phyloP scores from a whole-genome alignment of 1,139 yeast genomes.

The Pichia sp. region DNA sequence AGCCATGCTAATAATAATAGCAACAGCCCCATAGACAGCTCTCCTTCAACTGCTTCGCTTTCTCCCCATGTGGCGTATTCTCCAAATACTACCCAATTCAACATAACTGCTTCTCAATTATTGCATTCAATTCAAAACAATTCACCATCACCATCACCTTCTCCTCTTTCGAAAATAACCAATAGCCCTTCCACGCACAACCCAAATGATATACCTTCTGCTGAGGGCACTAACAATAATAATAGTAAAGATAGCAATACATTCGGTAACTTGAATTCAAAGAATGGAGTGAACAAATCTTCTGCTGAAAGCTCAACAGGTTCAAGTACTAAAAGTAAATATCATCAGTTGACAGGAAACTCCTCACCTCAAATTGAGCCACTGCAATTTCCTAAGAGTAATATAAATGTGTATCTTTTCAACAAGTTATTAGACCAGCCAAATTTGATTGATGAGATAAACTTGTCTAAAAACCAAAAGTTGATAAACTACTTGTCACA shows the following conservation, averaged over 20 bases:
- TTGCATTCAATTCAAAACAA: slow-evolving; percentile 32
- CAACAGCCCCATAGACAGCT: slow-evolving; percentile 6
- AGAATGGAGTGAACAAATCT: background rate
- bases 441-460: slow-evolving; percentile 76
- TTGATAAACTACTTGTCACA: slow-evolving; percentile 74
- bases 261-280: background rate
- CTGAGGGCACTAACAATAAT: background rate
- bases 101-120: slow-evolving; percentile 31
- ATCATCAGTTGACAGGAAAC: background rate
- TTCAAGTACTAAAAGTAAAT: background rate
- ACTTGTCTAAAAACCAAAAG: slow-evolving; percentile 71
- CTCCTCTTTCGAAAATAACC: slow-evolving; percentile 10
- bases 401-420: slow-evolving; percentile 37
- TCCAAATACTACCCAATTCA: slow-evolving; percentile 25
- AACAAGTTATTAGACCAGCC: slow-evolving; percentile 77
- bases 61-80: slow-evolving; percentile 23
- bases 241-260: background rate
- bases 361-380: background rate
- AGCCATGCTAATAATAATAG: slow-evolving; percentile 5
- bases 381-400: slow-evolving; percentile 9
- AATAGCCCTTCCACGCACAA: background rate
- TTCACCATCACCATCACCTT: slow-evolving; percentile 15
- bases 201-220: background rate
- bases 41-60: slow-evolving; percentile 15
- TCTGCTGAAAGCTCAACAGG: background rate